These are phyloP conservation scores for Isabelozyma heimii DNA, from an alignment of 805 yeast genomes.

Conservation along the genomic window DNA sequence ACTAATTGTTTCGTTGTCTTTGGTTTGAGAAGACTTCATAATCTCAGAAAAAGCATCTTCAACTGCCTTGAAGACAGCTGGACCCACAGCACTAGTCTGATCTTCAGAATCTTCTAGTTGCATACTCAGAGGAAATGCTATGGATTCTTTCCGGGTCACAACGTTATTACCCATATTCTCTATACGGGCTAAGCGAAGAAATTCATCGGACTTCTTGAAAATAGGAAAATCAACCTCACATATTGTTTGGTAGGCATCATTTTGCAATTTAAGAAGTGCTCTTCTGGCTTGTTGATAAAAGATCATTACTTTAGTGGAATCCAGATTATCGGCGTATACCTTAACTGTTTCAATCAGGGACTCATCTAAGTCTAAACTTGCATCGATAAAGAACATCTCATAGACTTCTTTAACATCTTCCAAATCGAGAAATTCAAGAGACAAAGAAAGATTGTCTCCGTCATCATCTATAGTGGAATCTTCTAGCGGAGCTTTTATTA, in stretches of 20 bases:
- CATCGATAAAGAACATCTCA: slow-evolving; percentile 35
- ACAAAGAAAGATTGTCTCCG: slow-evolving; percentile 30
- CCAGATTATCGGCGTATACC: slow-evolving; percentile 11
- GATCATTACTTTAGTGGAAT: slow-evolving; percentile 3
- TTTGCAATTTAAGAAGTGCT: slow-evolving; percentile 59
- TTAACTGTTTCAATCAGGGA: slow-evolving; percentile 28
- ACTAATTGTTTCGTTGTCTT: neutral
- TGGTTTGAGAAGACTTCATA: slow-evolving; percentile 28
- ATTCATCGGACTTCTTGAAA: slow-evolving; percentile 57
- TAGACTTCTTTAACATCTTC: slow-evolving; percentile 56
- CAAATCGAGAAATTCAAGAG: slow-evolving; percentile 43
- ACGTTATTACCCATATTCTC: neutral
- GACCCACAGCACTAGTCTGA: slow-evolving; percentile 34
- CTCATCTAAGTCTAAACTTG: slow-evolving; percentile 2
- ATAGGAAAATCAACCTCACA: slow-evolving; percentile 51
- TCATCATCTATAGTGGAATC: slow-evolving; percentile 32
- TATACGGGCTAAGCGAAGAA: slow-evolving; percentile 12
- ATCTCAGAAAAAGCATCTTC: slow-evolving; percentile 67
- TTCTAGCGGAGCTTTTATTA: slow-evolving; percentile 70
- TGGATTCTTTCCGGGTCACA: neutral
- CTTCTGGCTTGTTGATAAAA: slow-evolving; percentile 55
- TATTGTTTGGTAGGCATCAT: slow-evolving; percentile 49
- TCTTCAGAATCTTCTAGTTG: neutral
- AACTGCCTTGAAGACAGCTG: slow-evolving; percentile 55
- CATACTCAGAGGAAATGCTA: neutral